Conservation (phyloP, 2,329 filamentous ascomycete genomes). For the Ceratocystis eucalypticola region DNA sequence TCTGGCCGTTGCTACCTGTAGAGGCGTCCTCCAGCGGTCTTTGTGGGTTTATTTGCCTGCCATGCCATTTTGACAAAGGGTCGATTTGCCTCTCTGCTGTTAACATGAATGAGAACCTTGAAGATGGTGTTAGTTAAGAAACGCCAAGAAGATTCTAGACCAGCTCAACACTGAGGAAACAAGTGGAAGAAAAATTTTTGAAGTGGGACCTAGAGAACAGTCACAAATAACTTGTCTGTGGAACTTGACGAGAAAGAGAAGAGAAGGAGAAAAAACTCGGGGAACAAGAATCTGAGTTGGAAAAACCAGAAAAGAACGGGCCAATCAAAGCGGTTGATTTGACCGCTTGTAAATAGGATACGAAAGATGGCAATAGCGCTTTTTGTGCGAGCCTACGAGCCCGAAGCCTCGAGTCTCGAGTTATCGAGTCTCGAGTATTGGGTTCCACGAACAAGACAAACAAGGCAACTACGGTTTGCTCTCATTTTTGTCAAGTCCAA, state of each 20-base stretch:
- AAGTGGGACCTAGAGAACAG: neutral
- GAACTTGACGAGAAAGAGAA: neutral
- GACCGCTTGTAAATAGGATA: too few relatives aligned
- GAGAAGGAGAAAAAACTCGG: neutral
- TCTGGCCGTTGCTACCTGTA: neutral
- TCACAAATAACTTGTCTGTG: neutral
- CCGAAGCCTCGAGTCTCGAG: neutral
- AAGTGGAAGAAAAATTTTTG: neutral
- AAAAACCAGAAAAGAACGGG: neutral
- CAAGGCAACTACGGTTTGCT: neutral
- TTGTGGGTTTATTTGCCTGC: too few relatives aligned
- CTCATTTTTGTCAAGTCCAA: neutral
- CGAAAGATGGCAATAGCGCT: neutral
- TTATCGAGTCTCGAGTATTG: neutral
- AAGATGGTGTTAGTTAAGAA: neutral
- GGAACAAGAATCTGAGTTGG: neutral
- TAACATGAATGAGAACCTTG: neutral
- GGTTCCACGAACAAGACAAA: neutral
- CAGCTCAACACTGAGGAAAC: neutral
- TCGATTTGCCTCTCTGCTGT: too few relatives aligned
- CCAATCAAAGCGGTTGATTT: neutral
- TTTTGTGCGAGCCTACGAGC: neutral
- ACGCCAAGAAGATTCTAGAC: neutral
- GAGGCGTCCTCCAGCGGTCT: too few relatives aligned
- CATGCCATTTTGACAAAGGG: too few relatives aligned